Evolutionary conservation across 176 grass and related monocot species (phyloP), one percentile per base, ranked within the genome.

Genomic region (Leersia perrieri): DNA sequence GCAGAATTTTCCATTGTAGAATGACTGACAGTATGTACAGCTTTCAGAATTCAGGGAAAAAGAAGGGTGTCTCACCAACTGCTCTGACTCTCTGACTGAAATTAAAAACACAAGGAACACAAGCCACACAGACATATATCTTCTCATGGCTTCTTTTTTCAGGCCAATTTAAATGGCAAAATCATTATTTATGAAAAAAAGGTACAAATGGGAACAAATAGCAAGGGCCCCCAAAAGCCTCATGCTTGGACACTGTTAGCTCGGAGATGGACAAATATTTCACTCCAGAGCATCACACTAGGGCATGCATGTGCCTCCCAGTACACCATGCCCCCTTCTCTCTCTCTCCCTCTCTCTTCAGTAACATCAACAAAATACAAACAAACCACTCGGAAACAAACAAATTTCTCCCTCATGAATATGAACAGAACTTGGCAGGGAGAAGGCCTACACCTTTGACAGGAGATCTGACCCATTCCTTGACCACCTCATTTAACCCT

Each of bases 231-330:
- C 83, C 83, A 78, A 86, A 70, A 83, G 83, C 83, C 88, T 61
- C 83, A 83, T 86, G 88, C 83, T 90, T 69, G 78, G 83, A 89
- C 79, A 72, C 79, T 86, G 83, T 86, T 82, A 83, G 83, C 79
- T 74, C 67, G 83, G 88, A 90, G 88, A 83, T 83, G 88, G 88
- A 86, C 83, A 90, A 90, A 90, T 90, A 90, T 90, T 90, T 90
- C 88, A 82, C 79, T 70, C 88, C 83, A 86, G 83, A 28, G 88
- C 83, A 77, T 29, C 78, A 86, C 79, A 69, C 73, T 60, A 82
- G 67, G 66, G 83, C 83, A 85, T 64, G 79, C 79, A 86, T 82
- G 88, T 86, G 83, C 67, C 79, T 86, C 88, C 83, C 74, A 90
- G 70, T 30, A 86, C 83, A 86, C 68, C 84, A 86, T 79, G 75